phyloP scores from a whole-genome alignment of 108 stramenopile species.

The Skeletonema marinoi region DNA sequence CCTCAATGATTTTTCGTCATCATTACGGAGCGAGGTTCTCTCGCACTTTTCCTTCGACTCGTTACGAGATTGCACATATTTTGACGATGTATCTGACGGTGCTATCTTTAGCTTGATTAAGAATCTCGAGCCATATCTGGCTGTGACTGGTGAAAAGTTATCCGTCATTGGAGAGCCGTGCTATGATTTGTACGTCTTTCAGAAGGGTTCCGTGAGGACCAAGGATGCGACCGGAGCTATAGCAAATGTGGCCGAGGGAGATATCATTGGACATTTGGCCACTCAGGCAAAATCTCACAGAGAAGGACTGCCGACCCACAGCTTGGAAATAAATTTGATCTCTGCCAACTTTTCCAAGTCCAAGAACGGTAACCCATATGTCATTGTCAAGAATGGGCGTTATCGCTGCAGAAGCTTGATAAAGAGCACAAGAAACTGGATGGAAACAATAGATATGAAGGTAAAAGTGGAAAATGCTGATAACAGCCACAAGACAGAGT shows the following conservation, averaged over 20 bases:
- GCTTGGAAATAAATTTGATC: conserved; percentile 29
- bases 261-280: conserved; percentile 49
- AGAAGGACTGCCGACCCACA: conserved; percentile 40
- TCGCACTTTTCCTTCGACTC: conserved; percentile 45
- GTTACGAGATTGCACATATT: conserved; percentile 36
- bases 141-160: conserved; percentile 47
- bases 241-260: conserved; percentile 23
- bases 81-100: conserved; percentile 42
- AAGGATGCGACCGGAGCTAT: conserved; percentile 15
- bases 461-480: conserved; percentile 19
- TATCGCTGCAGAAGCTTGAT: conserved; percentile 26
- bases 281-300: conserved; percentile 13
- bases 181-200: conserved; percentile 37
- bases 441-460: conserved; percentile 33
- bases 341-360: conserved; percentile 22
- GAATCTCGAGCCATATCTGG: conserved; percentile 40
- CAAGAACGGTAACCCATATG: conserved; percentile 35
- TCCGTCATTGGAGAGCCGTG: conserved; percentile 47
- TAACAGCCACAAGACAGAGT: conserved; percentile 15
- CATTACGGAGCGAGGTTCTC: conserved; percentile 39
- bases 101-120: conserved; percentile 40
- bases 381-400: conserved; percentile 32
- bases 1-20: conserved; percentile 32
- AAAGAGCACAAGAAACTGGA: conserved; percentile 43
- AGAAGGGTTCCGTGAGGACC: conserved; percentile 33